phyloP scores from a whole-genome alignment of 192 early-diverging fungal species.

The Coemansia sp. region DNA sequence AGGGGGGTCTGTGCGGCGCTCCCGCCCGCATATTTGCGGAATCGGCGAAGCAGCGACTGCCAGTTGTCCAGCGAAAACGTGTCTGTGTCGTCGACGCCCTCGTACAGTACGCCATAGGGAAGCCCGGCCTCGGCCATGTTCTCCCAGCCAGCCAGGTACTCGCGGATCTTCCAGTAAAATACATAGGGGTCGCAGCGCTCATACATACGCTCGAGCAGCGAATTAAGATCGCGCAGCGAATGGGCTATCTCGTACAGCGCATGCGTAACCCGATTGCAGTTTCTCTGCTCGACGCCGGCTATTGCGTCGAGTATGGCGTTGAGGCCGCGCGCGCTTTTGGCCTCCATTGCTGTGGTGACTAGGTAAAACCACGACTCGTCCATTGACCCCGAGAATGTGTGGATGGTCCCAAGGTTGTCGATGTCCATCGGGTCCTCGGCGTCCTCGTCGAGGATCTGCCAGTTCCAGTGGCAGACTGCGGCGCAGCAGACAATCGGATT shows the following conservation, averaged over 20 bases:
- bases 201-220: constrained; percentile 71
- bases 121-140: constrained; percentile 83
- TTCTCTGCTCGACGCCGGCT: constrained; percentile 55
- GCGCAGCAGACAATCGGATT: constrained; percentile 87
- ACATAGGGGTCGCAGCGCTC: constrained; percentile 93
- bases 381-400: constrained; percentile 79
- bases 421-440: constrained; percentile 66
- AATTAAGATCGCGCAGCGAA: constrained; percentile 55
- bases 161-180: constrained; percentile 91
- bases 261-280: constrained; percentile 40
- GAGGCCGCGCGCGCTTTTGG: constrained; percentile 64
- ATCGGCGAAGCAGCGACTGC: constrained; percentile 55
- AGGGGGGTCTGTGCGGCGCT: constrained; percentile 93
- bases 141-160: constrained; percentile 89
- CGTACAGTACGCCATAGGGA: constrained; percentile 86
- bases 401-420: constrained; percentile 73
- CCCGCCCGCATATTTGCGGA: constrained; percentile 81
- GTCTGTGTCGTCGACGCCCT: constrained; percentile 71
- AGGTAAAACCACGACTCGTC: constrained; percentile 99
- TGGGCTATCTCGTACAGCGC: constrained; percentile 56
- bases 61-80: constrained; percentile 50
- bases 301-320: constrained; percentile 68
- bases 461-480: constrained; percentile 89
- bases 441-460: constrained; percentile 68
- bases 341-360: constrained; percentile 84